Conservation (phyloP, 2,329 filamentous ascomycete species). For the Parafenestella ontariensis region DNA sequence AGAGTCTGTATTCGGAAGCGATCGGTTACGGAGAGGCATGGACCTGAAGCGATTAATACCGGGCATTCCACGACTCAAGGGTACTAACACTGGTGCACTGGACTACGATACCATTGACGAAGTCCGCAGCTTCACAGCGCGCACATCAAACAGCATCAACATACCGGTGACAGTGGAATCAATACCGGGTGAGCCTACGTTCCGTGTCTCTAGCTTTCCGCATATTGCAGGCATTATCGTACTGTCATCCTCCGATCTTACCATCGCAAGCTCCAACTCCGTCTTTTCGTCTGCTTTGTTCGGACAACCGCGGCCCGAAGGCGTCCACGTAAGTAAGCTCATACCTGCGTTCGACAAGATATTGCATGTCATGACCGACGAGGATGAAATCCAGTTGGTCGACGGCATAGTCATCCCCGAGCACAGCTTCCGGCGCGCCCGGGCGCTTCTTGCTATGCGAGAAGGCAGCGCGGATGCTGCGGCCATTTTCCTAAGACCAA, state of each 20-base stretch:
- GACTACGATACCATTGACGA: conserved; percentile 78
- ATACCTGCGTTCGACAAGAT: conserved; percentile 89
- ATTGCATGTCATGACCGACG: conserved; percentile 79
- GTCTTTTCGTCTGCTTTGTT: conserved; percentile 94
- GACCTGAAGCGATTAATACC: conserved; percentile 82
- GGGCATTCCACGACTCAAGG: conserved; percentile 77
- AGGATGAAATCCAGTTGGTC: conserved; percentile 81
- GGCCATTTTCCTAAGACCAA: conserved; percentile 80
- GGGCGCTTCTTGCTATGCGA: conserved; percentile 81
- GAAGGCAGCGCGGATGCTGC: conserved; percentile 80
- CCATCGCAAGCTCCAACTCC: conserved; percentile 90
- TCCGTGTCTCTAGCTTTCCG: conserved; percentile 91
- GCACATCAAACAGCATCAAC: conserved; percentile 76
- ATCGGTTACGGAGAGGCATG: conserved; percentile 70
- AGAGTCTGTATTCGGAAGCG: conserved; percentile 84
- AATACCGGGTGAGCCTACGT: conserved; percentile 70
- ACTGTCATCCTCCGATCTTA: conserved; percentile 77
- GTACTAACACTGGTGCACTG: conserved; percentile 73
- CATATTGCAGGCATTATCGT: conserved; percentile 98
- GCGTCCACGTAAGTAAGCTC: conserved; percentile 77
- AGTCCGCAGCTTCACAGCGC: conserved; percentile 83
- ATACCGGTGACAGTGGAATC: conserved; percentile 85
- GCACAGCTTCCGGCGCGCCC: conserved; percentile 90
- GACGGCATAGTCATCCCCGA: conserved; percentile 98
- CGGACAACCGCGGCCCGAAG: conserved; percentile 83